Evolutionary conservation across 148 eudicot genomes (phyloP), one percentile per base, ranked within the genome.

Genomic region (Vaccinium myrtillus): DNA sequence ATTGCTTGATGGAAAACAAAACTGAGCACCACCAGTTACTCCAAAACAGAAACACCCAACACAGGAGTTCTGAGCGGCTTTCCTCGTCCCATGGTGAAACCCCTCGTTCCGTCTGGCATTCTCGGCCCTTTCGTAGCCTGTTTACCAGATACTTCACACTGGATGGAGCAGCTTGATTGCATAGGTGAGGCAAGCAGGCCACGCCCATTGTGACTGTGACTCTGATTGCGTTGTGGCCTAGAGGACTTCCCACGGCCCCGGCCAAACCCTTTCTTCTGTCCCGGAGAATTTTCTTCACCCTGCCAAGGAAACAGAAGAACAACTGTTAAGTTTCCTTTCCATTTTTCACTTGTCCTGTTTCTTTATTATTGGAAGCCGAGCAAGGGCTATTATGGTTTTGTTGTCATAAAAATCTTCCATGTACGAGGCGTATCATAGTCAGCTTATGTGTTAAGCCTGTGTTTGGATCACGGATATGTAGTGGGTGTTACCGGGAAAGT

Each of bases 91-190:
- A 96, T 90, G 23, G 96, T 91, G 87, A 96, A 96, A 16, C 98
- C 98, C 83, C 92, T 83, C 0, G 98, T 94, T 49, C 98, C 98
- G 83, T 96, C 98, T 30, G 98, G 98, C 98, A 94, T 96, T 87
- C 97, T 87, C 0, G 98, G 98, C 11, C 95, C 98, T 84, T 88
- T 95, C 63, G 82, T 78, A n/a, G 49, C 81, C 82, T 79, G 91
- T 76, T 90, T 93, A 11, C 87, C 75, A 18, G 81, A 74, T 51
- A 81, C 39, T 63, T 95, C 94, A 67, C 85, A 88, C 36, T 81
- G 94, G 56, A 58, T 32, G 51, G 87, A 80, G 81, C 88, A 83
- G 75, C 83, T 82, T 21, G 86, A 27, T 65, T 83, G 91, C 56
- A 89, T 74, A 16, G 93, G 85, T 21, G 88, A 81, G 2, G 87